Percentiles rank a stretch among this genome's conserved stretches.
phyloP scores from a whole-genome alignment of 352 stramenopile species.

The Phytophthora uliginosa region DNA sequence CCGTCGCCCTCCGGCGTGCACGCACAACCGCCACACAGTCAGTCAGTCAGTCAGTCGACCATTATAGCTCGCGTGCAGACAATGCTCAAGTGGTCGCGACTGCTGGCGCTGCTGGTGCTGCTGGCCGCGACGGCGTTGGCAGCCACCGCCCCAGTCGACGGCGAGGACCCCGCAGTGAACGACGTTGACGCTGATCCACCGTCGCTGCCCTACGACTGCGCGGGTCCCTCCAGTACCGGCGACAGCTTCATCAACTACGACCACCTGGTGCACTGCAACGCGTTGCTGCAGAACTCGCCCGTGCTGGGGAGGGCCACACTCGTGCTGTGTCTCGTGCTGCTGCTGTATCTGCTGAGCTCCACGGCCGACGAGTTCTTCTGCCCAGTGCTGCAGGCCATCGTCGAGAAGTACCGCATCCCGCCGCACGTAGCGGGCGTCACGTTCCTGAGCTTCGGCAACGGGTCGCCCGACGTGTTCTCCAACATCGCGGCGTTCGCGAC shows the following conservation, averaged over 20 bases:
- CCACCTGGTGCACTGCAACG: slow-evolving; percentile 65
- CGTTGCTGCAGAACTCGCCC: slow-evolving; percentile 52
- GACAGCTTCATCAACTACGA: slow-evolving; percentile 80
- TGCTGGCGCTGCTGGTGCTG: slow-evolving; percentile 24
- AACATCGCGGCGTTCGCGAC: slow-evolving; percentile 82
- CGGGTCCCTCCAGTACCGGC: slow-evolving; percentile 25
- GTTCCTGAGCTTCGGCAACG: slow-evolving; percentile 87
- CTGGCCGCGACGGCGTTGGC: slow-evolving; percentile 8
- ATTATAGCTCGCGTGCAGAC: background rate
- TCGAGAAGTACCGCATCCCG: slow-evolving; percentile 83
- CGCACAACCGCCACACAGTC: slow-evolving; percentile 13
- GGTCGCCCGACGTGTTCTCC: slow-evolving; percentile 82
- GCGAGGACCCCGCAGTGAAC: slow-evolving; percentile 8
- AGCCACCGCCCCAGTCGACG: background rate
- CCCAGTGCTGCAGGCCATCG: slow-evolving; percentile 76
- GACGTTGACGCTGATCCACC: slow-evolving; percentile 3
- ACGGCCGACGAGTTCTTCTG: slow-evolving; percentile 89
- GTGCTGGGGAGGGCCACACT: slow-evolving; percentile 49
- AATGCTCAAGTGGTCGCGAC: slow-evolving; percentile 28
- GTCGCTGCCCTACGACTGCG: slow-evolving; percentile 39
- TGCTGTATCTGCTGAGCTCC: slow-evolving; percentile 85
- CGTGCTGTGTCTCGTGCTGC: slow-evolving; percentile 58
- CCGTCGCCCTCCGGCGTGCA: slow-evolving; percentile 15
- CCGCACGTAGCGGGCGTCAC: slow-evolving; percentile 81
- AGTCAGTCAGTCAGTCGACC: background rate